These are phyloP conservation scores for Syncephalastrum contaminatum DNA, from an alignment of 371 early-diverging fungal species.

Conservation along the genomic window DNA sequence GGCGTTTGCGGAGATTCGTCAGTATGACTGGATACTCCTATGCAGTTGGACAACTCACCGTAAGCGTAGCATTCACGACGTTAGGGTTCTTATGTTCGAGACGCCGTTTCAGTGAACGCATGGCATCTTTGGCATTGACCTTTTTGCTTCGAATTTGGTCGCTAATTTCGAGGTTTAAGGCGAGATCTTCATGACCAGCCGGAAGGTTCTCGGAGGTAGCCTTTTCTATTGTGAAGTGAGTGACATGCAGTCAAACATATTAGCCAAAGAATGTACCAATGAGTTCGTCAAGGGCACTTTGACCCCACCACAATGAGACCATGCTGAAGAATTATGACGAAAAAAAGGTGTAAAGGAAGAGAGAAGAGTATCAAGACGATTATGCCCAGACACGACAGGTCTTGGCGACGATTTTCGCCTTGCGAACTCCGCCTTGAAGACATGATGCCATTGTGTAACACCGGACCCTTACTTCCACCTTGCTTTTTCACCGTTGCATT, in stretches of 20 bases:
- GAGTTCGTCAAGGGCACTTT: constrained; percentile 41
- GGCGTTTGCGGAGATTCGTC: not conserved
- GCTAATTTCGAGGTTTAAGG: constrained; percentile 82
- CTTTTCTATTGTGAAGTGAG: constrained; percentile 49
- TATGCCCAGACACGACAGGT: too few species aligned
- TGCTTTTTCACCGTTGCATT: too few species aligned
- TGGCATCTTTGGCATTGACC: constrained; percentile 77
- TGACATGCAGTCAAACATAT: not conserved
- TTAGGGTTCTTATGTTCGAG: constrained; percentile 89
- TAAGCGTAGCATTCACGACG: constrained; percentile 86
- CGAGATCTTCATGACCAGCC: constrained; percentile 81
- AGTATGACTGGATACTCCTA: not conserved
- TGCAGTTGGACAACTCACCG: constrained; percentile 47
- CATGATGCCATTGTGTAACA: too few species aligned
- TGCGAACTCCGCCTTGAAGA: too few species aligned
- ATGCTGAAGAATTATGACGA: constrained; percentile 12
- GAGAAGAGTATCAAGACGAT: constrained; percentile 6
- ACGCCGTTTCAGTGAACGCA: constrained; percentile 72
- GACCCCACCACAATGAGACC: constrained; percentile 47
- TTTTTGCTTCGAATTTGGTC: constrained; percentile 92
- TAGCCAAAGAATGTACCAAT: constrained; percentile 27
- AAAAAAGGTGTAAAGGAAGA: constrained; percentile 11
- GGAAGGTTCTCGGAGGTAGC: constrained; percentile 92
- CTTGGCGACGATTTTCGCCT: too few species aligned
- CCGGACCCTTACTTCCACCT: too few species aligned